Conservation (phyloP, 257 asterid species). For the Mitragyna speciosa region DNA sequence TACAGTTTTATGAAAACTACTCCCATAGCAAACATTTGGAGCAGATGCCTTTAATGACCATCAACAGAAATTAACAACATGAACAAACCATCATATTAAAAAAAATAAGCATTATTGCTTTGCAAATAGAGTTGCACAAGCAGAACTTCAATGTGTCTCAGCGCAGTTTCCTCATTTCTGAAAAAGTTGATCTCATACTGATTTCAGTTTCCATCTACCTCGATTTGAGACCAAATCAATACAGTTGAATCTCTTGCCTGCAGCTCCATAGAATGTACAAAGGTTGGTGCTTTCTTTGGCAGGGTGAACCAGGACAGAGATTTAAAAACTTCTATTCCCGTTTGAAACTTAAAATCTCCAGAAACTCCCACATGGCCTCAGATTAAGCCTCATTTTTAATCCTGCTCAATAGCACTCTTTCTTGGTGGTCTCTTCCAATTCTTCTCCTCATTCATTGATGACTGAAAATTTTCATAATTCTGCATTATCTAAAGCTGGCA, state of each 20-base stretch:
- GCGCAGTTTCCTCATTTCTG: not conserved
- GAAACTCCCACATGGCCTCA: not conserved
- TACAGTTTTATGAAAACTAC: not conserved
- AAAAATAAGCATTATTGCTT: not conserved
- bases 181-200: not conserved
- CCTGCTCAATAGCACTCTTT: not conserved
- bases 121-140: not conserved
- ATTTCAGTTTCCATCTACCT: not conserved
- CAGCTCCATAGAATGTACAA: not conserved
- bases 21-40: not conserved
- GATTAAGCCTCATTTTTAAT: not conserved
- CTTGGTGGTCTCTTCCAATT: not conserved
- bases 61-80: not conserved
- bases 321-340: not conserved
- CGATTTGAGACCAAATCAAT: not conserved
- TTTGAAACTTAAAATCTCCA: not conserved
- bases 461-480: not conserved
- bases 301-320: not conserved
- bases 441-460: not conserved
- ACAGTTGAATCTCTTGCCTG: not conserved
- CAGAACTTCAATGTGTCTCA: conserved; percentile 1
- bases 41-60: not conserved
- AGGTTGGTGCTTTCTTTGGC: not conserved
- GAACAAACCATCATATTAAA: not conserved
- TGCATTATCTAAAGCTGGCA: not conserved